Evolutionary conservation across 2,329 filamentous ascomycete species (phyloP).

Genomic region (Stachybotrys chartarum): DNA sequence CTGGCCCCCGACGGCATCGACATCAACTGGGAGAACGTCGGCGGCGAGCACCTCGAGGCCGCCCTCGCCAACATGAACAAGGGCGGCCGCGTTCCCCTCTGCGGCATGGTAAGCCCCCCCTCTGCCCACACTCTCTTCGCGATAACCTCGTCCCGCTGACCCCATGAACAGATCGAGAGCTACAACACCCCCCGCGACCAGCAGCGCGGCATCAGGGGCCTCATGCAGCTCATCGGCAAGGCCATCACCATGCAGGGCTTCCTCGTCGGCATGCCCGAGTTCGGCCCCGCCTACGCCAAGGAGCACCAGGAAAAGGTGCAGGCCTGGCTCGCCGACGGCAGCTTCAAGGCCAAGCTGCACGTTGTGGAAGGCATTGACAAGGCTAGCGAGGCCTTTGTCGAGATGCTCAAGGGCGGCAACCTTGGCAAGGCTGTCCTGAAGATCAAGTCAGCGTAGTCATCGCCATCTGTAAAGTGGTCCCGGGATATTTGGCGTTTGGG

Average conservation of each 20-base stretch:
- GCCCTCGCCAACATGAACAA: constrained; percentile 40
- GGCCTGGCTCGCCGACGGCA: constrained; percentile 70
- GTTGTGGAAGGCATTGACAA: constrained; percentile 73
- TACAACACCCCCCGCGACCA: constrained; percentile 58
- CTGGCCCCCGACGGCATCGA: constrained; percentile 68
- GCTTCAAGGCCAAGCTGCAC: constrained; percentile 61
- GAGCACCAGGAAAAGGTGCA: constrained; percentile 72
- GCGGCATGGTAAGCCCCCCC: constrained; percentile 46
- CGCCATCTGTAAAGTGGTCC: too few relatives aligned
- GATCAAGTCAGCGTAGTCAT: constrained; percentile 22
- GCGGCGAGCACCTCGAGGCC: constrained; percentile 64
- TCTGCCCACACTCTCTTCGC: not conserved
- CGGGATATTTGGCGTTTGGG: too few relatives aligned
- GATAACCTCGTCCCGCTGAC: not conserved
- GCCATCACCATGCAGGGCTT: constrained; percentile 68
- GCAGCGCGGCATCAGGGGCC: constrained; percentile 58
- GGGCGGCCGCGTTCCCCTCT: constrained; percentile 58
- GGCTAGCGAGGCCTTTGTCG: constrained; percentile 65
- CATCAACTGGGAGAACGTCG: constrained; percentile 78
- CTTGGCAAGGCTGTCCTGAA: constrained; percentile 81
- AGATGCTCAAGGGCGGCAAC: constrained; percentile 71
- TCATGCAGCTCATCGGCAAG: constrained; percentile 60
- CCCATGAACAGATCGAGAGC: constrained; percentile 47
- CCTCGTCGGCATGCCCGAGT: constrained; percentile 58
- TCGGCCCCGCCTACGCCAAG: constrained; percentile 57